phyloP scores from a whole-genome alignment of 768 basidiomycete species.

The Daedaleopsis sinensis region DNA sequence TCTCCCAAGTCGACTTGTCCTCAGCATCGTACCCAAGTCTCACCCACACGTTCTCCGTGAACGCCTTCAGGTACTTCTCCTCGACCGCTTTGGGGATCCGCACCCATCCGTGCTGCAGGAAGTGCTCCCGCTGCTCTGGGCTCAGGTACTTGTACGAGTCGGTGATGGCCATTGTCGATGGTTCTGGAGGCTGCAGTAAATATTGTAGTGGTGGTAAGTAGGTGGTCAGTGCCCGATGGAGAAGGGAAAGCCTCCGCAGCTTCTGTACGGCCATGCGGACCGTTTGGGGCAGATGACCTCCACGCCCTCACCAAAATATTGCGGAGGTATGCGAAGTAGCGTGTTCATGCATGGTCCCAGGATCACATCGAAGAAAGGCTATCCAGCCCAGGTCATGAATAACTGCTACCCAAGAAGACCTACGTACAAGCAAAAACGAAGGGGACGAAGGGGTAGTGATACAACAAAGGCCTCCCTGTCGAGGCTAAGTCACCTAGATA shows the following conservation, averaged over 20 bases:
- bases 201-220: background rate
- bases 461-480: background rate
- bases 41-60: slow-evolving; percentile 38
- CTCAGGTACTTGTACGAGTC: slow-evolving; percentile 27
- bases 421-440: background rate
- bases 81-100: slow-evolving; percentile 36
- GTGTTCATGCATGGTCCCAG: background rate
- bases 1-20: slow-evolving; percentile 39
- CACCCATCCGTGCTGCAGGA: slow-evolving; percentile 39
- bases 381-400: background rate
- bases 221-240: too few relatives aligned
- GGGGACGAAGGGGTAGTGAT: background rate
- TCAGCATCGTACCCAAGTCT: slow-evolving; percentile 36
- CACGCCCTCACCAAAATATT: background rate
- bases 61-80: slow-evolving; percentile 31
- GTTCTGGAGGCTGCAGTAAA: background rate
- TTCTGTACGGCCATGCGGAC: background rate
- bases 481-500: background rate
- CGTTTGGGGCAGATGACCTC: background rate
- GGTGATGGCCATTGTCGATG: slow-evolving; percentile 11
- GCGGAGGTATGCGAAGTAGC: background rate
- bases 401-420: background rate
- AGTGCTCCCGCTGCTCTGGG: slow-evolving; percentile 36
- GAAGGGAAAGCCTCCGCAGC: too few relatives aligned
- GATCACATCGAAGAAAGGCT: slow-evolving; percentile 9